Conservation (phyloP, 768 basidiomycete species). For the Fomitopsis pulvina region DNA sequence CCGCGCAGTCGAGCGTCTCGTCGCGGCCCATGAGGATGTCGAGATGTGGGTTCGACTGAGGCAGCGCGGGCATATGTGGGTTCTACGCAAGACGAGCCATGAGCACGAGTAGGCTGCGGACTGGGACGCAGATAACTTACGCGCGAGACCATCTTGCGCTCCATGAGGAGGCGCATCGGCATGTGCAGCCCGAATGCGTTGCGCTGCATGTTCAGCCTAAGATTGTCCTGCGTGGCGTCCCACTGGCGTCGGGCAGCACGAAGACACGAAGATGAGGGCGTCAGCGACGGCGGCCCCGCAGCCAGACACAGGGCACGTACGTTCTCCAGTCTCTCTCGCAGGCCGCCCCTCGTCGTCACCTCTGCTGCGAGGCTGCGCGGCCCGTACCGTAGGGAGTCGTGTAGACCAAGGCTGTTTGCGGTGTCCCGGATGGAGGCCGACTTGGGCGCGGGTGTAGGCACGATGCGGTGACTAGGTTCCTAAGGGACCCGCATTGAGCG, state of each 20-base stretch:
- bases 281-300: not conserved
- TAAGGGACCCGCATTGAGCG: not conserved
- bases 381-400: constrained; percentile 85
- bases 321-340: constrained; percentile 71
- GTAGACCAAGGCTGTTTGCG: constrained; percentile 71
- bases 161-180: constrained; percentile 90
- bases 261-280: not conserved
- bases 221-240: constrained; percentile 87
- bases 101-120: not conserved
- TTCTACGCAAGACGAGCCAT: constrained; percentile 33
- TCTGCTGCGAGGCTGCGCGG: constrained; percentile 76
- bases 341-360: constrained; percentile 45
- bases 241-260: constrained; percentile 48
- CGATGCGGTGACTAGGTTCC: constrained; percentile 47
- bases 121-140: constrained; percentile 42
- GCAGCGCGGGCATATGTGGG: constrained; percentile 57
- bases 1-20: constrained; percentile 68
- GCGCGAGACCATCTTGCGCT: constrained; percentile 75
- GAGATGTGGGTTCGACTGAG: constrained; percentile 74
- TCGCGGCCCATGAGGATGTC: constrained; percentile 95
- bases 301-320: constrained; percentile 36
- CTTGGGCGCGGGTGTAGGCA: constrained; percentile 49
- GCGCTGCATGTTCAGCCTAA: constrained; percentile 79
- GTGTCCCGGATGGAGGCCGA: constrained; percentile 62
- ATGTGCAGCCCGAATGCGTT: constrained; percentile 82